phyloP scores from a whole-genome alignment of 2,329 filamentous ascomycete genomes.

The Triangularia verruculosa region DNA sequence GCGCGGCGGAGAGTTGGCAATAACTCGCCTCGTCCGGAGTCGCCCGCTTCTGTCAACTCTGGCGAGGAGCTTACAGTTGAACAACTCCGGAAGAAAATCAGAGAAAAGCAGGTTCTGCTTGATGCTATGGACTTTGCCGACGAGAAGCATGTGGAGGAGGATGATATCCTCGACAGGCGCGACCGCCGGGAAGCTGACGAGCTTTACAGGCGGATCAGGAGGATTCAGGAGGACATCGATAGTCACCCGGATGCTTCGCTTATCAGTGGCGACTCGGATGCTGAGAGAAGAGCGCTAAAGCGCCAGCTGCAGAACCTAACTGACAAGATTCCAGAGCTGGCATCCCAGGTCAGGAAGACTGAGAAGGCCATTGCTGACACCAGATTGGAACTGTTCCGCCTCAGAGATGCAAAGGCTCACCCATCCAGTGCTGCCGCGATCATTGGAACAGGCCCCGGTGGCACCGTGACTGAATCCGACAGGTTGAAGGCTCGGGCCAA shows the following conservation, averaged over 20 bases:
- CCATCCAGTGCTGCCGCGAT: slow-evolving; percentile 77
- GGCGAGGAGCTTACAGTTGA: slow-evolving; percentile 83
- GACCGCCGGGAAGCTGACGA: slow-evolving; percentile 92
- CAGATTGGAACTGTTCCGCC: slow-evolving; percentile 84
- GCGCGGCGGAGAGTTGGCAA: slow-evolving; percentile 79
- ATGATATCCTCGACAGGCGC: slow-evolving; percentile 84
- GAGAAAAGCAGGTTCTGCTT: slow-evolving; percentile 88
- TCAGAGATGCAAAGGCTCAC: slow-evolving; percentile 89
- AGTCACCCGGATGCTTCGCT: slow-evolving; percentile 75
- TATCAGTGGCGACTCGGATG: slow-evolving; percentile 74
- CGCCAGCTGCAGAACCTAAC: slow-evolving; percentile 85
- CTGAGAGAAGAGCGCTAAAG: slow-evolving; percentile 80
- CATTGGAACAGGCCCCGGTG: slow-evolving; percentile 89
- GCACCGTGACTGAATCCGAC: slow-evolving; percentile 86
- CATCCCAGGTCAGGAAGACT: slow-evolving; percentile 84
- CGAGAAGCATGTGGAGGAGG: slow-evolving; percentile 83
- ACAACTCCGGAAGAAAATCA: slow-evolving; percentile 86
- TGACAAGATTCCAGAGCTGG: slow-evolving; percentile 86
- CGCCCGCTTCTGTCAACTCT: slow-evolving; percentile 65
- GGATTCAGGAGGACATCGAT: slow-evolving; percentile 93
- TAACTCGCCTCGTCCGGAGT: slow-evolving; percentile 74
- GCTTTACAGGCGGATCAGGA: slow-evolving; percentile 85
- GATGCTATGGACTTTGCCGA: slow-evolving; percentile 97
- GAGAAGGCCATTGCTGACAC: slow-evolving; percentile 93
- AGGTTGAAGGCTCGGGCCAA: slow-evolving; percentile 91